Conservation (phyloP, 2,329 filamentous ascomycete genomes). For the Claviceps digitariae region DNA sequence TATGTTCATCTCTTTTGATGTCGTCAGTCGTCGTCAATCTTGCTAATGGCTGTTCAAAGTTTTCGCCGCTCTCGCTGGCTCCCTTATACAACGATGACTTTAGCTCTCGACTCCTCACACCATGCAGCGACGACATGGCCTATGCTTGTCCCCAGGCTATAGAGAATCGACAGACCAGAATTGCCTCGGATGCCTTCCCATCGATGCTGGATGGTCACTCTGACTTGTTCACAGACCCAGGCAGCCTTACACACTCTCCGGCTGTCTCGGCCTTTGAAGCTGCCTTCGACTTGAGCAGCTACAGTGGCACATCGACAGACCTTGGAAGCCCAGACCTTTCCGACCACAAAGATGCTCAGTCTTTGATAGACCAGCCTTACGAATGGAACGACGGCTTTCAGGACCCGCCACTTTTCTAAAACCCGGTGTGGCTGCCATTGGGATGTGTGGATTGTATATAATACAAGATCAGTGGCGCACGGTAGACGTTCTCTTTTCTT, state of each 20-base stretch:
- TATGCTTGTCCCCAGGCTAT: slow-evolving; percentile 16
- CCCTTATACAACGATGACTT: slow-evolving; percentile 26
- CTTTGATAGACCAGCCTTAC: slow-evolving; percentile 14
- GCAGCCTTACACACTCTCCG: slow-evolving; percentile 18
- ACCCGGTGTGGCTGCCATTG: slow-evolving; percentile 7
- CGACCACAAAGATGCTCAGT: slow-evolving; percentile 12
- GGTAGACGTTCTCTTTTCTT: neutral
- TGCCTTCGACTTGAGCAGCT: slow-evolving; percentile 26
- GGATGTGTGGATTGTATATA: neutral
- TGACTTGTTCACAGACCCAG: slow-evolving; percentile 16
- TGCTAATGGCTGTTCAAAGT: slow-evolving; percentile 12
- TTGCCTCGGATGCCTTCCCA: slow-evolving; percentile 3
- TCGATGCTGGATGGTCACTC: slow-evolving; percentile 10
- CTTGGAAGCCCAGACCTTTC: slow-evolving; percentile 14
- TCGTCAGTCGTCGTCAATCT: neutral
- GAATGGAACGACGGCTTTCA: slow-evolving; percentile 20
- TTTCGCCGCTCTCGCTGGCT: slow-evolving; percentile 23
- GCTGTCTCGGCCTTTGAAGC: slow-evolving; percentile 27
- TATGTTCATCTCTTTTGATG: slow-evolving; percentile 8
- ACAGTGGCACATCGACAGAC: slow-evolving; percentile 17
- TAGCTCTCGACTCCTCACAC: slow-evolving; percentile 33
- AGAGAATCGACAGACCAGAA: slow-evolving; percentile 11
- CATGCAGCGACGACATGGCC: slow-evolving; percentile 39
- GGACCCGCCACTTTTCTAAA: slow-evolving; percentile 19
- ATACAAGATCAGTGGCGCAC: slow-evolving; percentile 4